Percentiles rank a stretch among this genome's conserved stretches.
Conservation (phyloP, 2,329 filamentous ascomycete genomes). For the Aspergillus sp. region DNA sequence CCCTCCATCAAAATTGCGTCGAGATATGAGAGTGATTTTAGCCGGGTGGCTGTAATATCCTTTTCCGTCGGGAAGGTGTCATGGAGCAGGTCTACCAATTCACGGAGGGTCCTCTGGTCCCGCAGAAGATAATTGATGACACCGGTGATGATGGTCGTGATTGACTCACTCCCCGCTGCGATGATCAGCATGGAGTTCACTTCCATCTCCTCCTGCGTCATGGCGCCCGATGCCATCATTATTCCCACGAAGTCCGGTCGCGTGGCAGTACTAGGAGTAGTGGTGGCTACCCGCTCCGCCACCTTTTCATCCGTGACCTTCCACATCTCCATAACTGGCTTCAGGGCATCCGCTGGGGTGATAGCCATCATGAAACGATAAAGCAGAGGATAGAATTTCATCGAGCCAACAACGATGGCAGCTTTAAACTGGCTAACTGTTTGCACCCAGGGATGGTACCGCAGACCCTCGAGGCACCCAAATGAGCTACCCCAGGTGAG, state of each 20-base stretch:
- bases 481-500: conserved; percentile 12
- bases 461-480: conserved; percentile 7
- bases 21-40: conserved; percentile 6
- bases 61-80: not conserved
- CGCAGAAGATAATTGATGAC: conserved; percentile 8
- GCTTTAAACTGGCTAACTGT: not conserved
- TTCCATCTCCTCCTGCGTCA: conserved; percentile 11
- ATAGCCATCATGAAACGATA: not conserved
- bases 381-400: conserved; percentile 4
- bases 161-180: conserved; percentile 13
- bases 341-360: not conserved
- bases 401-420: not conserved
- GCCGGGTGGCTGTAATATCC: not conserved
- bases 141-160: conserved; percentile 1
- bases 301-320: not conserved
- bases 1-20: conserved; percentile 14
- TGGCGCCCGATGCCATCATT: not conserved
- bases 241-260: conserved; percentile 12
- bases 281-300: not conserved
- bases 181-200: conserved; percentile 8
- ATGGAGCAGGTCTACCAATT: conserved; percentile 2
- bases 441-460: conserved; percentile 11
- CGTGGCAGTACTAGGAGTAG: not conserved
- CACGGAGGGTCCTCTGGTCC: not conserved
- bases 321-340: not conserved